Conservation (phyloP, 208 protist genomes). For the Leishmania tarentolae region DNA sequence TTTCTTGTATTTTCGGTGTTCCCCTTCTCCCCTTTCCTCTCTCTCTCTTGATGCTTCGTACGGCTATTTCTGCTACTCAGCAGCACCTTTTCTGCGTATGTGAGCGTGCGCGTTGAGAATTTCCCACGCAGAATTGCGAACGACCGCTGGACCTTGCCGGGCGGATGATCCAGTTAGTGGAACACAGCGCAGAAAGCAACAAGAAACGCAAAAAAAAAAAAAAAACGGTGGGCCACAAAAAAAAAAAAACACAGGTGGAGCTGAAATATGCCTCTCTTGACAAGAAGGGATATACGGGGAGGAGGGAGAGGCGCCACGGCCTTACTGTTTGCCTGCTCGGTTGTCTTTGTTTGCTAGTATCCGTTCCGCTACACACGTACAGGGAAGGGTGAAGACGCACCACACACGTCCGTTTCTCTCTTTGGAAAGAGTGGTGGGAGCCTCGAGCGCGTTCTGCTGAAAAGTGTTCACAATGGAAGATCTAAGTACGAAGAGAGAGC, state of each 20-base stretch:
- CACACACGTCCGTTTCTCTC: neutral
- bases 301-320: no score
- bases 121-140: neutral
- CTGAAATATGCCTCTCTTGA: neutral
- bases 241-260: neutral
- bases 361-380: neutral
- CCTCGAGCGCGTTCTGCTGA: neutral
- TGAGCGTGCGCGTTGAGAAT: neutral
- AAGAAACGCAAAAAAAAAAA: neutral
- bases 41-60: neutral
- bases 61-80: neutral
- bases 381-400: neutral
- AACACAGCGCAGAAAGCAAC: neutral
- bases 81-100: neutral
- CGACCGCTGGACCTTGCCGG: neutral
- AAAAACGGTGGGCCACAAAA: no score
- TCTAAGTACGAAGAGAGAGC: neutral
- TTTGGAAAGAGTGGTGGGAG: neutral
- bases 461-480: neutral
- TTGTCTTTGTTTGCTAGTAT: neutral
- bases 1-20: constrained; percentile 8
- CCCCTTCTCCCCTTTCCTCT: neutral
- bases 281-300: neutral
- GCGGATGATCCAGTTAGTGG: neutral
- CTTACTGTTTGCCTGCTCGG: neutral